Percentiles rank a stretch among this genome's conserved stretches.
These are phyloP conservation scores for Podaxis mareebaensis DNA, from an alignment of 768 basidiomycete genomes.

Conservation along the genomic window DNA sequence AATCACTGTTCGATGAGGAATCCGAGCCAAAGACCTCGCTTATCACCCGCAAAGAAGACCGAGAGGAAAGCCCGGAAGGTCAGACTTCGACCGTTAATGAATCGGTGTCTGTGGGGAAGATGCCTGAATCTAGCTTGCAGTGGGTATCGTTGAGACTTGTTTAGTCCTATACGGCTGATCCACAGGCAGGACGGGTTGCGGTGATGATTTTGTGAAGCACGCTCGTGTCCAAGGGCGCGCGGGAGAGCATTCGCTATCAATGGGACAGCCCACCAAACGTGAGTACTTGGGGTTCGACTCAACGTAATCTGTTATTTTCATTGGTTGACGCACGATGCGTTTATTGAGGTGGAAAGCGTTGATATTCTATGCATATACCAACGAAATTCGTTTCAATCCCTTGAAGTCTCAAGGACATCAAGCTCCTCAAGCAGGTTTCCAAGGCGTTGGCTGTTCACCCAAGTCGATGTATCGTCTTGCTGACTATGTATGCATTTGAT, in stretches of 20 bases:
- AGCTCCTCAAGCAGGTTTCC: background rate
- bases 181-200: background rate
- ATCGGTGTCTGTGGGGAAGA: background rate
- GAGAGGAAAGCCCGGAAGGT: background rate
- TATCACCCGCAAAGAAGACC: background rate
- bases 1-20: slow-evolving; percentile 1
- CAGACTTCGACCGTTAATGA: background rate
- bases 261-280: slow-evolving; percentile 16
- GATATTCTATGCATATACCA: slow-evolving; percentile 7
- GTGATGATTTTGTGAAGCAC: background rate
- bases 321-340: background rate
- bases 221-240: background rate
- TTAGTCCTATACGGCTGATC: background rate
- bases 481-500: slow-evolving; percentile 18
- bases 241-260: slow-evolving; percentile 2
- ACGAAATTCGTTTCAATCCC: slow-evolving; percentile 6
- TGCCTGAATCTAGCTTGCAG: background rate
- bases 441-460: slow-evolving; percentile 27
- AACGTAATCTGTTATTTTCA: background rate
- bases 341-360: slow-evolving; percentile 12
- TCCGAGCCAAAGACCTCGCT: background rate
- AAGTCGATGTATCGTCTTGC: slow-evolving; percentile 40
- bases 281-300: background rate
- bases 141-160: background rate
- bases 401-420: slow-evolving; percentile 3